Percentiles rank a stretch among this genome's conserved stretches.
These are phyloP conservation scores for Coffea canephora DNA, from an alignment of 257 asterid genomes.

Conservation along the genomic window DNA sequence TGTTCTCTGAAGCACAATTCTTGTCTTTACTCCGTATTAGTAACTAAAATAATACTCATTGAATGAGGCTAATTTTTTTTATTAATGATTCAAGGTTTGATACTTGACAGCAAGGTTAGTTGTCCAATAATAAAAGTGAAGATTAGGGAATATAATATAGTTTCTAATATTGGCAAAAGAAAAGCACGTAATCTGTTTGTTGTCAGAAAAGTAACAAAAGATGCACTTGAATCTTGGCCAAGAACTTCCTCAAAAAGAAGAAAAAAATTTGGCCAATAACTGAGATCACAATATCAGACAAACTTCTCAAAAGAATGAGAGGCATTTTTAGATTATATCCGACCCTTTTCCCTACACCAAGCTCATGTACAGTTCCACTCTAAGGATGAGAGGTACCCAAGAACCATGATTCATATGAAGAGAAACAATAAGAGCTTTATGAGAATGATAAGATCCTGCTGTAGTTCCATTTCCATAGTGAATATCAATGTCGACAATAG, in stretches of 20 bases:
- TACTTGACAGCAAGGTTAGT: not conserved
- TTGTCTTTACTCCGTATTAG: not conserved
- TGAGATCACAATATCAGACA: slow-evolving; percentile 66
- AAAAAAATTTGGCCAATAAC: slow-evolving; percentile 56
- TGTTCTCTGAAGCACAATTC: too few species aligned
- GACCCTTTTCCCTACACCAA: slow-evolving; percentile 71
- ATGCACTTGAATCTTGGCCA: slow-evolving; percentile 66
- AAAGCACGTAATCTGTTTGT: not conserved
- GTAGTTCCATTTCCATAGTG: slow-evolving; percentile 97
- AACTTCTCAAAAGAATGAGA: slow-evolving; percentile 68
- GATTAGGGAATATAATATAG: not conserved
- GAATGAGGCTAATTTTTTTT: not conserved
- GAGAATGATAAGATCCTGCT: slow-evolving; percentile 59
- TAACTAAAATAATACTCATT: not conserved
- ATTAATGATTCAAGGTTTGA: not conserved
- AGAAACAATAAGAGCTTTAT: slow-evolving; percentile 70
- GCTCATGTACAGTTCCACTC: slow-evolving; percentile 66
- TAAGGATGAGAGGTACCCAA: slow-evolving; percentile 97
- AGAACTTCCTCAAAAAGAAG: too few species aligned
- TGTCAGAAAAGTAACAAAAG: not conserved
- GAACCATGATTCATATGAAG: slow-evolving; percentile 97
- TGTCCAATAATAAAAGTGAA: too few species aligned
- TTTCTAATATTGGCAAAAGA: not conserved
- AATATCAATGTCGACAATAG: slow-evolving; percentile 77
- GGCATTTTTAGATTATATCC: slow-evolving; percentile 89